Percentiles rank a stretch among this genome's conserved stretches.
These are phyloP conservation scores for Glarea lozoyensis DNA, from an alignment of 495 filamentous ascomycete species.

Conservation along the genomic window DNA sequence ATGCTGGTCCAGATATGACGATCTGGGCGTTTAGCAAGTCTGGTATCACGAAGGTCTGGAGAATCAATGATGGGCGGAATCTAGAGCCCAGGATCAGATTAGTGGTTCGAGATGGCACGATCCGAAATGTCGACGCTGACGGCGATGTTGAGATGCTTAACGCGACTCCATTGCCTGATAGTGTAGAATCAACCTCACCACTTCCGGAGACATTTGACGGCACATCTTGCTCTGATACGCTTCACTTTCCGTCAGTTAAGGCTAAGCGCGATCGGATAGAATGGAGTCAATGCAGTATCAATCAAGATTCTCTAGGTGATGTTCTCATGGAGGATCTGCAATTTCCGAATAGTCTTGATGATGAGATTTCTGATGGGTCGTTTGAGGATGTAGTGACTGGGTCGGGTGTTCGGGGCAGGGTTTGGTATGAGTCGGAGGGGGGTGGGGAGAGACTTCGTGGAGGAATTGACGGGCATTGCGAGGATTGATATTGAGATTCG, in stretches of 20 bases:
- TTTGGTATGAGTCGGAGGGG: not conserved
- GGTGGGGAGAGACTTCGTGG: not conserved
- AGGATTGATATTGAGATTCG: not conserved
- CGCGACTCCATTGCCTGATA: not conserved
- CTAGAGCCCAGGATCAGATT: constrained; percentile 2
- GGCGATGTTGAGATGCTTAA: constrained; percentile 1
- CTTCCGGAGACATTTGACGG: constrained; percentile 10
- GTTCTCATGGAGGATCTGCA: not conserved
- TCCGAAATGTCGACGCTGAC: constrained; percentile 16
- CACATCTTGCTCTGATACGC: not conserved
- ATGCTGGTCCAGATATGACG: constrained; percentile 26
- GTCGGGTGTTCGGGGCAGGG: not conserved
- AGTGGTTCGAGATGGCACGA: constrained; percentile 19
- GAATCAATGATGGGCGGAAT: constrained; percentile 19
- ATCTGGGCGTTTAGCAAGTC: constrained; percentile 33
- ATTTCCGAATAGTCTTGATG: not conserved
- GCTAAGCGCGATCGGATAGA: not conserved
- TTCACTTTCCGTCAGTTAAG: not conserved
- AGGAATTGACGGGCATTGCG: not conserved
- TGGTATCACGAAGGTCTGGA: constrained; percentile 25
- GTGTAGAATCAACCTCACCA: constrained; percentile 7
- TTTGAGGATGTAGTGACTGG: not conserved
- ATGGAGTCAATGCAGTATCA: constrained; percentile 1
- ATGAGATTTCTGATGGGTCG: not conserved
- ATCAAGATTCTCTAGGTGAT: not conserved